Base-by-base conservation (phyloP, 2,329 filamentous ascomycete genomes). In the Elsinoe arachidis region DNA sequence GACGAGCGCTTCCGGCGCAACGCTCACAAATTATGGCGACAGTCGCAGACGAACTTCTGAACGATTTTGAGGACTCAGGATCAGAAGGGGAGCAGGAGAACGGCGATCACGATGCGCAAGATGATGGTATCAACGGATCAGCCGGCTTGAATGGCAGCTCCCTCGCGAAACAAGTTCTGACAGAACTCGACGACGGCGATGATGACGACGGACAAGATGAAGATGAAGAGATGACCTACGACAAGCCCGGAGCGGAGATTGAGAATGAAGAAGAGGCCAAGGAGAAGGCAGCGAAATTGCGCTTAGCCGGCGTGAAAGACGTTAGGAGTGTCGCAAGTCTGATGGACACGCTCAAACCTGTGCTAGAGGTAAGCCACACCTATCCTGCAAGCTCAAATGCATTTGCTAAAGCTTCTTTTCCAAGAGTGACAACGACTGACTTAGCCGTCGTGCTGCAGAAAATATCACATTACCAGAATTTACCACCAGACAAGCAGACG, bases 1-100 rank as follows among this genome's bases (percentile, higher is more conserved):
- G 11, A 15, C 26, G 10, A 15, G 46, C 46, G 46, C 26, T 14
- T 38, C 14, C 15, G 33, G 19, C 33, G 26, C 26, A 14, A 10
- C 35, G n/a, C 15, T 14, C 15, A 9, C 19, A 23, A 17, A 64
- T 55, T 14, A 95, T 96, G 90, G 90, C 92, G 70, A 95, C 90
- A 44, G 80, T 95, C 62, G 92, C 89, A 61, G 91, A 97, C 67
- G 92, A 97, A 70, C 81, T 99, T 10, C 79, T 97, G 65, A 88
- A 93, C 67, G 90, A 95, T 70, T 93, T 95, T 62, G 90, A 90
- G 66, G 89, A 95, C 68, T 88, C 85, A 5, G 90, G 85, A 54
- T 89, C 89, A 55, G 88, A 93, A 65, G 82, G 80, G 37, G 85
- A 86, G 61, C 82, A 83, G 35, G 77, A 82, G 33, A 60, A 67